phyloP scores from a whole-genome alignment of 1,284 basidiomycete genomes.

The Mycosarcoma mackinlayi region DNA sequence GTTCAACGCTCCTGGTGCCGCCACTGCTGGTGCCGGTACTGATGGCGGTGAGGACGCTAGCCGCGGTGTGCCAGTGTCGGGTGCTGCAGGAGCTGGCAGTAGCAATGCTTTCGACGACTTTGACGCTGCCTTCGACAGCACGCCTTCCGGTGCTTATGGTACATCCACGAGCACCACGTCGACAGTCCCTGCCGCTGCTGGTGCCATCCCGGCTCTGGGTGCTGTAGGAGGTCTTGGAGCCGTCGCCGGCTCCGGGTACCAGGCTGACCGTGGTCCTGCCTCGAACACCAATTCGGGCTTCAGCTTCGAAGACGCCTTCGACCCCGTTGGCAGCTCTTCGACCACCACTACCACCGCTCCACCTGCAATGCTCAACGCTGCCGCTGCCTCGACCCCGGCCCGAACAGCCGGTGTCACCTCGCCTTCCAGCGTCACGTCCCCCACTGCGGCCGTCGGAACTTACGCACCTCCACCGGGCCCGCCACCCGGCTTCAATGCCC shows the following conservation, averaged over 20 bases:
- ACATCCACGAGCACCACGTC: not conserved
- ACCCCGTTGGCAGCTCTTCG: slow-evolving; percentile 16
- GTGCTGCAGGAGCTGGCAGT: slow-evolving; percentile 3
- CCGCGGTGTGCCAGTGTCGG: not conserved
- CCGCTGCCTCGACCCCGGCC: not conserved
- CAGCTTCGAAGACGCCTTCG: slow-evolving; percentile 63
- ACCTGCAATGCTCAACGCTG: not conserved
- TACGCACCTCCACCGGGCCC: slow-evolving; percentile 51
- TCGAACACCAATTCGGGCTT: slow-evolving; percentile 50
- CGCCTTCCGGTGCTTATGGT: slow-evolving; percentile 8
- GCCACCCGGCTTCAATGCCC: slow-evolving; percentile 35
- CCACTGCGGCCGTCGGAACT: slow-evolving; percentile 22
- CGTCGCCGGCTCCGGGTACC: not conserved
- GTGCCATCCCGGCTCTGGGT: slow-evolving; percentile 11
- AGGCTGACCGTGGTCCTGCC: slow-evolving; percentile 20
- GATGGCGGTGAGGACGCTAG: not conserved
- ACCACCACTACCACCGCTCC: slow-evolving; percentile 13
- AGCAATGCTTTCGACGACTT: slow-evolving; percentile 55
- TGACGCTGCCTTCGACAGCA: slow-evolving; percentile 50
- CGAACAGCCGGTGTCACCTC: slow-evolving; percentile 4
- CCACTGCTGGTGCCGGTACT: slow-evolving; percentile 1
- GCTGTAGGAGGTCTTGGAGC: slow-evolving; percentile 13
- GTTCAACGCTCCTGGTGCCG: slow-evolving; percentile 42
- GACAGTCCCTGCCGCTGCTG: slow-evolving; percentile 2
- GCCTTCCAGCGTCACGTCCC: slow-evolving; percentile 8